Conservation (phyloP, 2,329 filamentous ascomycete genomes). For the Biscogniauxia sp. region DNA sequence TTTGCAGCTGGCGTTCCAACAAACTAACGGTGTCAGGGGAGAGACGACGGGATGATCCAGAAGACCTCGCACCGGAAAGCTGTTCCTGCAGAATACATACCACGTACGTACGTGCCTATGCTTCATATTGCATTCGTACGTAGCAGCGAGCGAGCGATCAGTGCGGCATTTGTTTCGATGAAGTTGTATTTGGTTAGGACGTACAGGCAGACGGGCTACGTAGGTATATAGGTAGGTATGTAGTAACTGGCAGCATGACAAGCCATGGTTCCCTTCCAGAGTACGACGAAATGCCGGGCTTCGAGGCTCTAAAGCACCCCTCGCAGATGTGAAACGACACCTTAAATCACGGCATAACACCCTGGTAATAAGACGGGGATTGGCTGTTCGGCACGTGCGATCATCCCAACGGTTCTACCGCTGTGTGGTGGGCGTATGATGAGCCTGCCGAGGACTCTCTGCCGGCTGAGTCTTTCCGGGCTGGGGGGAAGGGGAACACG, state of each 20-base stretch:
- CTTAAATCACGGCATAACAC: conserved; percentile 17
- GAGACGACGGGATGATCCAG: conserved; percentile 17
- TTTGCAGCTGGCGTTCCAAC: conserved; percentile 21
- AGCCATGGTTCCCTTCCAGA: conserved; percentile 1
- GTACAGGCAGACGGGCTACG: neutral
- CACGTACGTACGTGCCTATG: neutral
- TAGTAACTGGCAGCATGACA: neutral
- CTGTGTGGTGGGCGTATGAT: conserved; percentile 5
- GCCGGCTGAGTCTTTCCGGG: neutral
- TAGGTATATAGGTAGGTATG: conserved; percentile 12
- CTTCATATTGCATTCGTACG: neutral
- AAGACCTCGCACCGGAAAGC: conserved; percentile 3
- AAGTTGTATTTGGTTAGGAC: too few species aligned
- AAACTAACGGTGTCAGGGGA: conserved; percentile 12
- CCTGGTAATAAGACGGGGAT: conserved; percentile 20
- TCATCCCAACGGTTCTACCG: conserved; percentile 21
- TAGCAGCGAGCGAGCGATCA: neutral
- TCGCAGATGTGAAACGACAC: conserved; percentile 1
- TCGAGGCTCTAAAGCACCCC: conserved; percentile 16
- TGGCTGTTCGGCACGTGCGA: conserved; percentile 22
- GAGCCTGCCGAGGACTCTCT: conserved; percentile 7
- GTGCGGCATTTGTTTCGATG: neutral
- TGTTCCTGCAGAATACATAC: neutral
- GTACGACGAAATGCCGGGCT: conserved; percentile 15
- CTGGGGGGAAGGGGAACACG: neutral